These are phyloP conservation scores for Phytophthora parvispora DNA, from an alignment of 352 stramenopile species.

Conservation along the genomic window DNA sequence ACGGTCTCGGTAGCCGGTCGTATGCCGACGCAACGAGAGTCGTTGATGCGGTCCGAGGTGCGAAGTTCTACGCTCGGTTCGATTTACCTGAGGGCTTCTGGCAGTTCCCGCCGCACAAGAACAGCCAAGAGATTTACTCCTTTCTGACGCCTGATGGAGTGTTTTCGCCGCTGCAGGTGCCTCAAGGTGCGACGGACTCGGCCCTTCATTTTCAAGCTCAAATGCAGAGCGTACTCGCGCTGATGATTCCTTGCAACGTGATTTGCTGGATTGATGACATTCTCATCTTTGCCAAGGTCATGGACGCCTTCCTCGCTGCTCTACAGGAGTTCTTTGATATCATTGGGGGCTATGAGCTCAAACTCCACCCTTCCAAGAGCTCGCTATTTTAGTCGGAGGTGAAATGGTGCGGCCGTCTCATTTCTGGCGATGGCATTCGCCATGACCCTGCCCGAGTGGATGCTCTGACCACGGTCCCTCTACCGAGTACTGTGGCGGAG, in stretches of 20 bases:
- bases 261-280: conserved; percentile 38
- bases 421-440: conserved; percentile 22
- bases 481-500: neutral
- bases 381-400: conserved; percentile 19
- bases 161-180: conserved; percentile 13
- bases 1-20: conserved; percentile 7
- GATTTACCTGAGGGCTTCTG: conserved; percentile 41
- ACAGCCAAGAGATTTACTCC: conserved; percentile 20
- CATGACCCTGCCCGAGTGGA: conserved; percentile 15
- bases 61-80: conserved; percentile 12
- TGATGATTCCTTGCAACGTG: conserved; percentile 15
- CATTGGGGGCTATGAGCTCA: conserved; percentile 11
- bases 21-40: conserved; percentile 15
- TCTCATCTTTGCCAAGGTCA: conserved; percentile 13
- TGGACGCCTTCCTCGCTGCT: conserved; percentile 8
- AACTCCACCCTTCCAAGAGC: conserved; percentile 24
- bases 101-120: conserved; percentile 25
- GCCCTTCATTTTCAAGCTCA: conserved; percentile 14
- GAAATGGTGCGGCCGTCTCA: conserved; percentile 30
- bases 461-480: neutral
- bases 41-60: conserved; percentile 5
- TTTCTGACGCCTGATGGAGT: conserved; percentile 32
- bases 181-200: conserved; percentile 7
- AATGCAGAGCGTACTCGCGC: conserved; percentile 6
- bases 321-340: conserved; percentile 27